phyloP scores from a whole-genome alignment of 352 stramenopile species.

The Pythium aristosporum region DNA sequence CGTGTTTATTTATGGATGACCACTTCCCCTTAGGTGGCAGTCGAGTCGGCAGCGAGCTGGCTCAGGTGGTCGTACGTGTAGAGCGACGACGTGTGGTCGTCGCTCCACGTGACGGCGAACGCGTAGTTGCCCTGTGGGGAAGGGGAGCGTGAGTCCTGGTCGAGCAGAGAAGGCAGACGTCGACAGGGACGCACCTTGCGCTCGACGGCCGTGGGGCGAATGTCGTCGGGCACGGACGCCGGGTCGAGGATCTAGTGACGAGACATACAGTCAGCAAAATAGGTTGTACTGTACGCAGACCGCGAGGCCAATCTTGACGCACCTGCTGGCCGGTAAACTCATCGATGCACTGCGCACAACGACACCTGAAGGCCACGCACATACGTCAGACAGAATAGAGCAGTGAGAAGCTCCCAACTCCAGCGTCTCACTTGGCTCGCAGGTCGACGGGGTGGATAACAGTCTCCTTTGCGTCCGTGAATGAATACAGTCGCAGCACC shows the following conservation, averaged over 20 bases:
- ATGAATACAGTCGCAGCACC: slow-evolving; percentile 74
- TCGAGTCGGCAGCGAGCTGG: slow-evolving; percentile 49
- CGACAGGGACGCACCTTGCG: slow-evolving; percentile 54
- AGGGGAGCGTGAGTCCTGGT: slow-evolving; percentile 14
- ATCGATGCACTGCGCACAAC: slow-evolving; percentile 84
- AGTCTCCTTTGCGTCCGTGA: slow-evolving; percentile 69
- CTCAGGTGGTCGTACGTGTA: slow-evolving; percentile 94
- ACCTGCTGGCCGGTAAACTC: slow-evolving; percentile 86
- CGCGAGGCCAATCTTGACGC: neutral
- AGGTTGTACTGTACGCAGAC: neutral
- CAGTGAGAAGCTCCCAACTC: neutral
- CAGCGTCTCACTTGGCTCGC: slow-evolving; percentile 47
- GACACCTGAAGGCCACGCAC: slow-evolving; percentile 43
- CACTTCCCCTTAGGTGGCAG: neutral
- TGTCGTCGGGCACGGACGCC: slow-evolving; percentile 69
- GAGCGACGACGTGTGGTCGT: slow-evolving; percentile 95
- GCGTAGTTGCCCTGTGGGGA: slow-evolving; percentile 93
- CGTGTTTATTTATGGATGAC: slow-evolving; percentile 7
- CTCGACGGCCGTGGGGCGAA: slow-evolving; percentile 77
- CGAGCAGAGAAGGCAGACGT: neutral
- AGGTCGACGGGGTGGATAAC: slow-evolving; percentile 75
- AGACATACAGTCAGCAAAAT: neutral
- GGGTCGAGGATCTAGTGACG: slow-evolving; percentile 62
- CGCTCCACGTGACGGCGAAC: slow-evolving; percentile 96
- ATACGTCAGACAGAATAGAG: neutral